Evolutionary conservation across 1,139 yeast genomes (phyloP).

Genomic region (Yamadazyma triangularis): DNA sequence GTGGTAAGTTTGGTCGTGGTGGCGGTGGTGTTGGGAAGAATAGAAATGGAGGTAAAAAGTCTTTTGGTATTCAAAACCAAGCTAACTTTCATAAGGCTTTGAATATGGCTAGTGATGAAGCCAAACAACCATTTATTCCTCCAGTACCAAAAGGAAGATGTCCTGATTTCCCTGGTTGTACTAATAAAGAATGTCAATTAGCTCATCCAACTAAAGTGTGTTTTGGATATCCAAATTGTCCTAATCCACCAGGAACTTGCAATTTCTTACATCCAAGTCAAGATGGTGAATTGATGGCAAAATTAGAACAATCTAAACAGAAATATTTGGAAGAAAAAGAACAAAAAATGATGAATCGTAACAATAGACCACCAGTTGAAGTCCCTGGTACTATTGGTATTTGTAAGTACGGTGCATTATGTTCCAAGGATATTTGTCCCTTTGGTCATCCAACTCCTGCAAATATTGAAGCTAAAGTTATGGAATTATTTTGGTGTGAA

Average conservation of each 20-base stretch:
- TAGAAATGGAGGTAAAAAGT: constrained; percentile 12
- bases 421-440: constrained; percentile 76
- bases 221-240: constrained; percentile 73
- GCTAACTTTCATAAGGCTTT: constrained; percentile 40
- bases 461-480: constrained; percentile 66
- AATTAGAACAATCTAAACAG: constrained; percentile 55
- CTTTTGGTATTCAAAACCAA: constrained; percentile 32
- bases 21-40: constrained; percentile 12
- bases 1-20: not conserved
- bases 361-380: constrained; percentile 14
- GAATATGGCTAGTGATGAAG: too few relatives aligned
- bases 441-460: constrained; percentile 92
- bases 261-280: constrained; percentile 79
- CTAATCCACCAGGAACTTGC: constrained; percentile 79
- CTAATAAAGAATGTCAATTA: constrained; percentile 59
- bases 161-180: constrained; percentile 73
- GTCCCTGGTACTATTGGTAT: constrained; percentile 44
- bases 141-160: constrained; percentile 65
- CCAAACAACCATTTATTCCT: too few relatives aligned
- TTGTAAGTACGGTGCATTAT: constrained; percentile 72
- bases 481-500: constrained; percentile 71
- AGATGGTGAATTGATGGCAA: constrained; percentile 68
- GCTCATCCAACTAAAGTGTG: constrained; percentile 81
- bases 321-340: constrained; percentile 41
- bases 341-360: constrained; percentile 13